Evolutionary conservation across 1,284 basidiomycete species (phyloP).

Genomic region (Mycena sp.): DNA sequence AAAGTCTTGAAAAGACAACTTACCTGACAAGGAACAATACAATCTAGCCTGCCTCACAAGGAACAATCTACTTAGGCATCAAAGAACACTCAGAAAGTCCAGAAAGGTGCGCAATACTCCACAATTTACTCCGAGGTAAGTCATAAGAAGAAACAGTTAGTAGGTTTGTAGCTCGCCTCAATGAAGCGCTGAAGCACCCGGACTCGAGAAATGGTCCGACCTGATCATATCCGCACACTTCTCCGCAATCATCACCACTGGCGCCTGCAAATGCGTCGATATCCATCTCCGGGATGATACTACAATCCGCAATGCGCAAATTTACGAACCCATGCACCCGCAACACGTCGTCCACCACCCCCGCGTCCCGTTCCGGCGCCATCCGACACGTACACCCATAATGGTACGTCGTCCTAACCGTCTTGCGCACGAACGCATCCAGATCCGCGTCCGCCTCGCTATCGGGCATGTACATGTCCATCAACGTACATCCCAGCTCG

Average conservation of each 20-base stretch:
- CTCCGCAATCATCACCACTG: conserved; percentile 48
- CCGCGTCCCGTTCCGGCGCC: conserved; percentile 34
- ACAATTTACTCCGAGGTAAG: too few species aligned
- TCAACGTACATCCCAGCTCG: conserved; percentile 31
- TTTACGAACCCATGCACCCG: conserved; percentile 55
- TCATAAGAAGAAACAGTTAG: too few species aligned
- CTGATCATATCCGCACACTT: conserved; percentile 34
- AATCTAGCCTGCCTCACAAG: too few species aligned
- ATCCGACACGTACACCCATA: conserved; percentile 44
- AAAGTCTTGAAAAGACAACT: too few species aligned
- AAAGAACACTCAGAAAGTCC: too few species aligned
- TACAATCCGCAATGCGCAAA: conserved; percentile 51
- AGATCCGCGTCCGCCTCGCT: conserved; percentile 36
- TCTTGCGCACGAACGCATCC: conserved; percentile 35
- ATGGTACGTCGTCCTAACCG: conserved; percentile 36
- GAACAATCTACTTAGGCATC: too few species aligned
- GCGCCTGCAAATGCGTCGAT: conserved; percentile 48
- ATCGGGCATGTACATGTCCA: conserved; percentile 34
- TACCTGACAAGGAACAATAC: too few species aligned
- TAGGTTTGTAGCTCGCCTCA: too few species aligned
- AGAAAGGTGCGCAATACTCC: too few species aligned
- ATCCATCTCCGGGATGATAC: conserved; percentile 49
- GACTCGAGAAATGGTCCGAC: too few species aligned
- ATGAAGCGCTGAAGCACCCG: too few species aligned
- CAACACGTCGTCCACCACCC: conserved; percentile 59